A percentile compares a stretch with the other conserved stretches of the same genome.
Evolutionary conservation across 495 filamentous ascomycete genomes (phyloP).

Genomic region (Aspergillus haitiensis): DNA sequence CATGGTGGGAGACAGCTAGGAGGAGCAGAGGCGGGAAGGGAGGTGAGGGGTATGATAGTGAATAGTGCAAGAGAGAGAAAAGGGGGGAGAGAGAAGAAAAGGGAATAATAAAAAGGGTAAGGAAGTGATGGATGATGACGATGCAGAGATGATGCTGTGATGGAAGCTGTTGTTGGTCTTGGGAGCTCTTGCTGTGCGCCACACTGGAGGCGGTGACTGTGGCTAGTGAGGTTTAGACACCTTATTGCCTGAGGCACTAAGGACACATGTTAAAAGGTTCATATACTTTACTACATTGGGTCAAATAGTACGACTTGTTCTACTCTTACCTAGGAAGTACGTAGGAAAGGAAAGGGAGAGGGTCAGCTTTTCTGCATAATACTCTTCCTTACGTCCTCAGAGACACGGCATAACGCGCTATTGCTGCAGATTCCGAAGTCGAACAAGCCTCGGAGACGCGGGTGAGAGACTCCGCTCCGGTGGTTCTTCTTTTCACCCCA

Average conservation of each 20-base stretch:
- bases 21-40: slow-evolving; percentile 10
- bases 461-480: slow-evolving; percentile 31
- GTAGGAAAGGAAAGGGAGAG: too few species aligned
- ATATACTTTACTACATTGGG: not conserved
- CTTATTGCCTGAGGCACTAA: slow-evolving; percentile 22
- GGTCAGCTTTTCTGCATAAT: too few species aligned
- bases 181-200: slow-evolving; percentile 20
- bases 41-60: not conserved
- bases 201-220: slow-evolving; percentile 3
- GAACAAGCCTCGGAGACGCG: slow-evolving; percentile 28
- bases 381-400: too few species aligned
- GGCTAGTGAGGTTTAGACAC: slow-evolving; percentile 7
- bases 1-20: slow-evolving; percentile 55
- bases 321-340: too few species aligned
- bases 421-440: not conserved
- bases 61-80: not conserved
- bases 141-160: slow-evolving; percentile 11
- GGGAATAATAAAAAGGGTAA: not conserved
- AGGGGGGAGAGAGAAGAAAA: slow-evolving; percentile 8
- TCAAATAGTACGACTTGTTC: too few species aligned
- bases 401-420: too few species aligned
- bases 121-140: slow-evolving; percentile 18
- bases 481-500: slow-evolving; percentile 31
- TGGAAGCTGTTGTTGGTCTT: slow-evolving; percentile 20
- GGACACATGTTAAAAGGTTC: slow-evolving; percentile 6